Percentiles rank a stretch among this genome's conserved stretches.
Evolutionary conservation across 192 early-diverging fungal species (phyloP).

Genomic region (Chytriomyces hyalinus): DNA sequence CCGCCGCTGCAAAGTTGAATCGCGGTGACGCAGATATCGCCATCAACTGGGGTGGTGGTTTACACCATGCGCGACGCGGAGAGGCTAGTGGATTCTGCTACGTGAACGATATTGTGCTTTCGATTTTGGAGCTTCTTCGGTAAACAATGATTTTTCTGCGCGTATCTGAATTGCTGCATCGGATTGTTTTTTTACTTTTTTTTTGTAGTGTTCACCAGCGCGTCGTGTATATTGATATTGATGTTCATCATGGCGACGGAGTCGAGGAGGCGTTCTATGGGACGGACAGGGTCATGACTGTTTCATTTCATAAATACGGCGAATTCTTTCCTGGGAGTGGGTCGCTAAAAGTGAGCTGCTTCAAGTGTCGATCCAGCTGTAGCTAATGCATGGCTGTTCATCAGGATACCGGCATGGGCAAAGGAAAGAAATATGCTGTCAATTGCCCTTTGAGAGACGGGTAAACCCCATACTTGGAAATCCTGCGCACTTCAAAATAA

Average conservation of each 20-base stretch:
- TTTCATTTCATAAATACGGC: slow-evolving; percentile 95
- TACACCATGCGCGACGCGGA: slow-evolving; percentile 88
- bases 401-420: slow-evolving; percentile 87
- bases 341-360: slow-evolving; percentile 73
- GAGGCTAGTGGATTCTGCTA: slow-evolving; percentile 98
- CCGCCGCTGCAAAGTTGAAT: slow-evolving; percentile 84
- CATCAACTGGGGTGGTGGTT: slow-evolving; percentile 97
- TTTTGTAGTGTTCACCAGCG: slow-evolving; percentile 61
- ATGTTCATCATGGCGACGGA: slow-evolving; percentile 98
- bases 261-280: slow-evolving; percentile 95
- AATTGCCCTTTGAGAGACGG: slow-evolving; percentile 97
- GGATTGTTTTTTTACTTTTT: not conserved
- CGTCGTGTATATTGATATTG: slow-evolving; percentile 96
- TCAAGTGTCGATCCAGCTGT: not conserved
- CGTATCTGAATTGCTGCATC: not conserved
- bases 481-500: not conserved
- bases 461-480: not conserved
- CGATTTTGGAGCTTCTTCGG: slow-evolving; percentile 84
- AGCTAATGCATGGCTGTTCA: not conserved
- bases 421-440: slow-evolving; percentile 91
- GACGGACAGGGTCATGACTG: slow-evolving; percentile 93
- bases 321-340: slow-evolving; percentile 99
- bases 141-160: slow-evolving; percentile 31
- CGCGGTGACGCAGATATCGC: slow-evolving; percentile 85
- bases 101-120: slow-evolving; percentile 97